Evolutionary conservation across 768 basidiomycete genomes (phyloP).

Genomic region (Tricholoma furcatifolium): DNA sequence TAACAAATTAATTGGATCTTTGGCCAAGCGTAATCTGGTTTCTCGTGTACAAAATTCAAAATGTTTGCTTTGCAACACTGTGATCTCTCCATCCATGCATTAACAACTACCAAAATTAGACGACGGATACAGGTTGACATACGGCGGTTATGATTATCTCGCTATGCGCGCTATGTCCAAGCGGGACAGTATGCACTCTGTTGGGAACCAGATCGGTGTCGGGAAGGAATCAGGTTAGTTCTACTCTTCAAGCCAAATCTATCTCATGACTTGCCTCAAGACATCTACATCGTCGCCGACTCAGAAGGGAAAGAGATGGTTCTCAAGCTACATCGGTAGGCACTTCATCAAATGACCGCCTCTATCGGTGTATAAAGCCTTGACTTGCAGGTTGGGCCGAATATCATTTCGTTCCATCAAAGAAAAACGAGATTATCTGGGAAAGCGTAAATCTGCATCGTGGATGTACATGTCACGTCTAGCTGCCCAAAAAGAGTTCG

Average conservation of each 20-base stretch:
- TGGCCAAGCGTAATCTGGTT: slow-evolving; percentile 91
- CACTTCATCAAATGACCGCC: not conserved
- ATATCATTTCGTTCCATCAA: slow-evolving; percentile 97
- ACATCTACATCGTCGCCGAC: slow-evolving; percentile 90
- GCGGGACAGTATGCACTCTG: slow-evolving; percentile 82
- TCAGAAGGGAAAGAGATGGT: slow-evolving; percentile 83
- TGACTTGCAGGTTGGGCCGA: slow-evolving; percentile 75
- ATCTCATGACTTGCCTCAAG: slow-evolving; percentile 32
- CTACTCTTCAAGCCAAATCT: not conserved
- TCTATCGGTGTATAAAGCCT: not conserved
- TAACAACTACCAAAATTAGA: slow-evolving; percentile 48
- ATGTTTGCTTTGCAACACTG: slow-evolving; percentile 50
- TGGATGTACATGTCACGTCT: slow-evolving; percentile 99
- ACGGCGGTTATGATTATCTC: slow-evolving; percentile 97
- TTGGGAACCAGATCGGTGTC: slow-evolving; percentile 97
- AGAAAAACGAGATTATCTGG: slow-evolving; percentile 93
- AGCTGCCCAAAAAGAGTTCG: slow-evolving; percentile 96
- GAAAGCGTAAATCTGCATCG: slow-evolving; percentile 91
- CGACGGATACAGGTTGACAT: slow-evolving; percentile 95
- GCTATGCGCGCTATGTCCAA: slow-evolving; percentile 93
- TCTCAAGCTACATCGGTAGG: slow-evolving; percentile 89
- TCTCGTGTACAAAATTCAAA: slow-evolving; percentile 88
- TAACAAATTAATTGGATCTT: slow-evolving; percentile 85
- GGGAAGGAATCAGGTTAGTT: slow-evolving; percentile 92
- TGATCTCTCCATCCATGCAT: not conserved